These are phyloP conservation scores for Backusella circina DNA, from an alignment of 192 early-diverging fungal genomes.

Conservation along the genomic window DNA sequence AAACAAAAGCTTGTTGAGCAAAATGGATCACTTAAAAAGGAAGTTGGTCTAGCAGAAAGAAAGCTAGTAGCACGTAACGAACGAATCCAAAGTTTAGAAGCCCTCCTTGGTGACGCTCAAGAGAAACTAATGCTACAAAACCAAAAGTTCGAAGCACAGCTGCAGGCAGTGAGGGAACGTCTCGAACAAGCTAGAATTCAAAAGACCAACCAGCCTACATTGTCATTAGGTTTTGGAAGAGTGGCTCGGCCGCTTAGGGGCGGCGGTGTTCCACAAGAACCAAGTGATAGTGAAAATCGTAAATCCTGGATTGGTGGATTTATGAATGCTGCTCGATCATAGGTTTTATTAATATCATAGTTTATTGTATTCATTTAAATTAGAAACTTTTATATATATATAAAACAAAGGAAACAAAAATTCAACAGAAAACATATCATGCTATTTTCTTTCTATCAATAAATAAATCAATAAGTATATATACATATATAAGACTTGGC, in stretches of 20 bases:
- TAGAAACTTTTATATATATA: too few relatives aligned
- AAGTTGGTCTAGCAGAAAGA: conserved; percentile 82
- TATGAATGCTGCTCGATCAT: conserved; percentile 15
- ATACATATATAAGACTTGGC: too few relatives aligned
- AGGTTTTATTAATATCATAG: conserved; percentile 28
- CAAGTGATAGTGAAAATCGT: conserved; percentile 13
- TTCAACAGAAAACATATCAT: too few relatives aligned
- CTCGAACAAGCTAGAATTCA: conserved; percentile 71
- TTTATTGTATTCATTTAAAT: background rate
- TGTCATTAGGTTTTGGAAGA: conserved; percentile 33
- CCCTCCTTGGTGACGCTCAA: conserved; percentile 76
- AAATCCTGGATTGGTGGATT: conserved; percentile 32
- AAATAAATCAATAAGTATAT: too few relatives aligned
- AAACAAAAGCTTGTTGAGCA: conserved; percentile 76
- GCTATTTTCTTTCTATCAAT: too few relatives aligned
- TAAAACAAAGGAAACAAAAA: too few relatives aligned
- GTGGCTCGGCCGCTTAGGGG: conserved; percentile 94
- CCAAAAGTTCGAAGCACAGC: conserved; percentile 43
- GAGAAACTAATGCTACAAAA: conserved; percentile 76
- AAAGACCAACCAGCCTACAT: conserved; percentile 28
- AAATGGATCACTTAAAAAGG: conserved; percentile 94
- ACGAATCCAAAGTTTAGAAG: conserved; percentile 87
- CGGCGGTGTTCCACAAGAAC: conserved; percentile 34
- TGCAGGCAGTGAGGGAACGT: conserved; percentile 65
- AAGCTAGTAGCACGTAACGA: conserved; percentile 90